phyloP scores from a whole-genome alignment of 2,329 filamentous ascomycete genomes.

The Ceratocystis cubensis region DNA sequence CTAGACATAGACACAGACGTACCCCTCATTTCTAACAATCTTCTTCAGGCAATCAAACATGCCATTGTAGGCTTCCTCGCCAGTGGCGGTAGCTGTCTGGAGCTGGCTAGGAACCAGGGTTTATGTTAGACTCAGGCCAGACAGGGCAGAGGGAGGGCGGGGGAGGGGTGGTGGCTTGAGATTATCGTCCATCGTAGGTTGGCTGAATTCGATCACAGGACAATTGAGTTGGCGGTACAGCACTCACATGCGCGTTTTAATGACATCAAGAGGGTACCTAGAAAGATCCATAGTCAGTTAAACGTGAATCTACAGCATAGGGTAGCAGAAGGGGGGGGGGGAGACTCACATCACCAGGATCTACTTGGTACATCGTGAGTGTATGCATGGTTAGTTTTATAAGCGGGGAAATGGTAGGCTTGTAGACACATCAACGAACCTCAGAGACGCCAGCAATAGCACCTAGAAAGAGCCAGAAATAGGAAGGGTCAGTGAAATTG shows the following conservation, averaged over 20 bases:
- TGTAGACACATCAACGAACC: constrained; percentile 42
- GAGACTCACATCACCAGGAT: constrained; percentile 69
- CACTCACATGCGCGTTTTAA: constrained; percentile 90
- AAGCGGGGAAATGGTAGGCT: not conserved
- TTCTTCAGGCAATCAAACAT: constrained; percentile 98
- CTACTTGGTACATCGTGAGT: constrained; percentile 34
- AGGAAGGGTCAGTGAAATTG: not conserved
- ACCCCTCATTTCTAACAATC: constrained; percentile 94
- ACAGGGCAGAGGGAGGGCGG: not conserved
- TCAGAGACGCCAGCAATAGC: constrained; percentile 97
- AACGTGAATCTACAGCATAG: not conserved
- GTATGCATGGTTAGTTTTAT: constrained; percentile 14
- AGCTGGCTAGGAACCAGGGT: constrained; percentile 53
- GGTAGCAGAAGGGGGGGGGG: constrained; percentile 9
- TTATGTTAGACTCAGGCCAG: constrained; percentile 20
- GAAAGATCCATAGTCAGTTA: not conserved
- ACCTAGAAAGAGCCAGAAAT: constrained; percentile 35
- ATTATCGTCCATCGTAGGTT: not conserved
- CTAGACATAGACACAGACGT: constrained; percentile 27
- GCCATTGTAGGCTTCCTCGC: constrained; percentile 81
- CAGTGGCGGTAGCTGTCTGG: constrained; percentile 59
- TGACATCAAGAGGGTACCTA: constrained; percentile 97
- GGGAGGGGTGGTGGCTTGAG: not conserved
- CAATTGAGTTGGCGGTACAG: not conserved
- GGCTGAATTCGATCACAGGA: not conserved